Evolutionary conservation across 2,329 filamentous ascomycete species (phyloP).

Genomic region (Metarhizium rileyi): DNA sequence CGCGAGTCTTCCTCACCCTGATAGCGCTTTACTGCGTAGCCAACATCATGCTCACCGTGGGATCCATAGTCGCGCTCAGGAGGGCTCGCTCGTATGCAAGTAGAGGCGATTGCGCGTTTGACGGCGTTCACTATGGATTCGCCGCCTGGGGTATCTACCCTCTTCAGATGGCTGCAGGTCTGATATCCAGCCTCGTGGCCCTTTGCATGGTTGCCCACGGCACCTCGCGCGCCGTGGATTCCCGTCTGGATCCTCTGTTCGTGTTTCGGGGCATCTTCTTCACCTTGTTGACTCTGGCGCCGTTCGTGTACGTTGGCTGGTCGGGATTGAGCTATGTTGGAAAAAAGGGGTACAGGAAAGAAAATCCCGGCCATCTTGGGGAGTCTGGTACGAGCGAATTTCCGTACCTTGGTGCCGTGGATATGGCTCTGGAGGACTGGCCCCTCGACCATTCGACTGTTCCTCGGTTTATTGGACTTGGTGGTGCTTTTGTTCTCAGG

Average conservation of each 20-base stretch:
- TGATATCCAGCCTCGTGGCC: constrained; percentile 9
- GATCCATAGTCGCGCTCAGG: constrained; percentile 9
- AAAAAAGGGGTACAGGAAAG: neutral
- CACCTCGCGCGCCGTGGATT: constrained; percentile 3
- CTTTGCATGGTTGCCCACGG: constrained; percentile 9
- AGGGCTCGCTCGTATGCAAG: neutral
- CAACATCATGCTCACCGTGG: constrained; percentile 14
- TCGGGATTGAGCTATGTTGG: neutral
- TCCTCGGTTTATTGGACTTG: neutral
- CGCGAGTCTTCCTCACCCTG: constrained; percentile 8
- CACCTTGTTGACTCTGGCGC: constrained; percentile 12
- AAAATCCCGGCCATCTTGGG: too few species aligned
- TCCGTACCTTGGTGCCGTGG: too few species aligned
- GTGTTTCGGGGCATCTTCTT: constrained; percentile 16
- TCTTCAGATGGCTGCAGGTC: constrained; percentile 11
- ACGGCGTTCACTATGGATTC: neutral
- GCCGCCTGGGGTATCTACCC: constrained; percentile 10
- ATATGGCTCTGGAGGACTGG: too few species aligned
- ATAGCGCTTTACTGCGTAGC: constrained; percentile 12
- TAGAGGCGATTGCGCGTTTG: neutral
- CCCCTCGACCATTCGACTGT: too few species aligned
- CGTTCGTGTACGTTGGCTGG: constrained; percentile 12
- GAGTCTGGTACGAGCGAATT: too few species aligned
- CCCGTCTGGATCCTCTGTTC: constrained; percentile 10
- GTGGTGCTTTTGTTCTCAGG: constrained; percentile 1